Conservation (phyloP, 2,329 filamentous ascomycete genomes). For the Bipolaris gigantea region DNA sequence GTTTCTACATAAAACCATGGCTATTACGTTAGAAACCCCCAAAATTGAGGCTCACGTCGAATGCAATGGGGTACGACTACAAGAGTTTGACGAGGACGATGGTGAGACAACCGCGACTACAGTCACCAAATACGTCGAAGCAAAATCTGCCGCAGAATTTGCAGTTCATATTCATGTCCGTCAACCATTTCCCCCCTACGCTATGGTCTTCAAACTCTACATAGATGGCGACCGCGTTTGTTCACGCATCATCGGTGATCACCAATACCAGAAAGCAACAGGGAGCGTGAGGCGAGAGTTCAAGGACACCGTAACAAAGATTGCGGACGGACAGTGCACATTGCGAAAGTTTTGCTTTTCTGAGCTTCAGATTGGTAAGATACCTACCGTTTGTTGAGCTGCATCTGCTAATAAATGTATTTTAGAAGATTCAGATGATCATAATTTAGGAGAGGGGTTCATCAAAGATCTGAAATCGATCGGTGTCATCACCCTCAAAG, state of each 20-base stretch:
- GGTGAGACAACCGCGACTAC: neutral
- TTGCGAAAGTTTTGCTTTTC: conserved; percentile 27
- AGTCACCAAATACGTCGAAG: conserved; percentile 39
- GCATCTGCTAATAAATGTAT: neutral
- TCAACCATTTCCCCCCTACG: neutral
- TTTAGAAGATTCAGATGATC: conserved; percentile 9
- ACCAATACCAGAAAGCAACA: neutral
- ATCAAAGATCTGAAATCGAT: conserved; percentile 14
- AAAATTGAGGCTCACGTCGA: conserved; percentile 23
- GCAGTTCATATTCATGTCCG: conserved; percentile 6
- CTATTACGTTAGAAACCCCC: conserved; percentile 14
- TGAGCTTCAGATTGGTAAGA: conserved; percentile 17
- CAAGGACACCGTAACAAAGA: neutral
- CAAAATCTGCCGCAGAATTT: conserved; percentile 30
- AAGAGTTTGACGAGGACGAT: conserved; percentile 34
- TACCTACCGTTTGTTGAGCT: neutral
- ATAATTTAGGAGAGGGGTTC: neutral
- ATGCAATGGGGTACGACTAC: conserved; percentile 18
- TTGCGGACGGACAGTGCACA: neutral
- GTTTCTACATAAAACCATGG: conserved; percentile 19
- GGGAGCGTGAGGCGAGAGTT: neutral
- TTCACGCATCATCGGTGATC: neutral
- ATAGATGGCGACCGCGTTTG: neutral
- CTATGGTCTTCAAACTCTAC: neutral
- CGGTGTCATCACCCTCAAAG: conserved; percentile 20